phyloP scores from a whole-genome alignment of 2,329 filamentous ascomycete species.

The Grosmannia penicillata region DNA sequence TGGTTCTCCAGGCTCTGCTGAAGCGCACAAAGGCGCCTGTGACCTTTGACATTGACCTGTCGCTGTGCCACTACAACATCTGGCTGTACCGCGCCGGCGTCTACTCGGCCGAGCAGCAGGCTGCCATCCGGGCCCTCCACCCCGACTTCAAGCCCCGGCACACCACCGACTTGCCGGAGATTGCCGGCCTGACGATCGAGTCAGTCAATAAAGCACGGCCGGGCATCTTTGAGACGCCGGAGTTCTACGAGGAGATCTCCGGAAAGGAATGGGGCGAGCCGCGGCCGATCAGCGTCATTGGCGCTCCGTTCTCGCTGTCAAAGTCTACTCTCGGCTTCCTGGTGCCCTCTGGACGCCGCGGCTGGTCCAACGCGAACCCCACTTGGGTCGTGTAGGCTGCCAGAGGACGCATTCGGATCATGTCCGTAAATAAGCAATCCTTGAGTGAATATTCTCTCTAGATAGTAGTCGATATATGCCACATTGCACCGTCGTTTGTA shows the following conservation, averaged over 20 bases:
- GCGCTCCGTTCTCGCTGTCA: neutral
- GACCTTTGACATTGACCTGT: neutral
- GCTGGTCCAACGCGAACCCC: neutral
- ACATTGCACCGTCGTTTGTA: too few species aligned
- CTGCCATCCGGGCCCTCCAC: neutral
- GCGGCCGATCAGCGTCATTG: neutral
- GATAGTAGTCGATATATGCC: too few species aligned
- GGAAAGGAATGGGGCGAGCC: conserved; percentile 1
- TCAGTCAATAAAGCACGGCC: neutral
- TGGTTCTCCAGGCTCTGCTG: neutral
- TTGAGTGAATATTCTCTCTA: too few species aligned
- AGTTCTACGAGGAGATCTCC: conserved; percentile 1
- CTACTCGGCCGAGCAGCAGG: neutral
- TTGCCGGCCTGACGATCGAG: neutral
- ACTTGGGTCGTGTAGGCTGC: neutral
- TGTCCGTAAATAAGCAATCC: too few species aligned
- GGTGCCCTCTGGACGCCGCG: neutral
- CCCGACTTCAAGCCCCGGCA: neutral
- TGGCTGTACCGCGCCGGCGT: neutral
- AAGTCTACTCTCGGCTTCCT: neutral
- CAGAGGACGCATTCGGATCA: too few species aligned
- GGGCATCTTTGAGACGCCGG: neutral
- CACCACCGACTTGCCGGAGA: neutral
- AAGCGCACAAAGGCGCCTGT: neutral
- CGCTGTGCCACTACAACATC: conserved; percentile 1